A percentile compares a stretch with the other conserved stretches of the same genome.
phyloP scores from a whole-genome alignment of 1,284 basidiomycete genomes.

The Ustilago trichophora region DNA sequence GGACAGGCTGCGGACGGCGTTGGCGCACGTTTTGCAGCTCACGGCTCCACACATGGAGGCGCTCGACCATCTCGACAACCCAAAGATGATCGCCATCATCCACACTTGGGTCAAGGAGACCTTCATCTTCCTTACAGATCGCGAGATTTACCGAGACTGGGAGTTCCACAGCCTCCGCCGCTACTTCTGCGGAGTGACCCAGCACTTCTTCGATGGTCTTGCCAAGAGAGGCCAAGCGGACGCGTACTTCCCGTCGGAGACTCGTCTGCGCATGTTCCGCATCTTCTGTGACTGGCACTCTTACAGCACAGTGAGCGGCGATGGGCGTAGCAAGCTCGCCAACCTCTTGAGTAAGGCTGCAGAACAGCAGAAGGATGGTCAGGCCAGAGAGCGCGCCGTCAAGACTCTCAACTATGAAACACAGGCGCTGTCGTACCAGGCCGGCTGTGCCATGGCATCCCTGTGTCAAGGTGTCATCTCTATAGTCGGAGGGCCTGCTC shows the following conservation, averaged over 20 bases:
- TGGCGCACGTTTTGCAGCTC: constrained; percentile 88
- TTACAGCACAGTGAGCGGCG: constrained; percentile 79
- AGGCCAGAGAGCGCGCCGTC: constrained; percentile 63
- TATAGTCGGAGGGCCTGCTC: constrained; percentile 75
- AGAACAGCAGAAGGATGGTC: constrained; percentile 68
- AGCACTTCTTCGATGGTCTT: constrained; percentile 82
- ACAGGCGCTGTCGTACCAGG: constrained; percentile 75
- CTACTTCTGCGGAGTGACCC: constrained; percentile 88
- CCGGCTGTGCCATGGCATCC: constrained; percentile 78
- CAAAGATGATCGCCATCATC: constrained; percentile 77
- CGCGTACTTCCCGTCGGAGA: constrained; percentile 78
- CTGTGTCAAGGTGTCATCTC: constrained; percentile 68
- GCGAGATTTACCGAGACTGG: constrained; percentile 79
- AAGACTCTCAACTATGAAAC: constrained; percentile 72
- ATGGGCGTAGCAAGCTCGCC: constrained; percentile 77
- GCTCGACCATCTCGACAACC: constrained; percentile 76
- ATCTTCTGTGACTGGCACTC: constrained; percentile 95
- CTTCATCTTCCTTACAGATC: constrained; percentile 77
- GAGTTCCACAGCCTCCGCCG: constrained; percentile 83
- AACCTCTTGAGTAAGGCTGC: constrained; percentile 79
- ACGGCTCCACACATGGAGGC: constrained; percentile 81
- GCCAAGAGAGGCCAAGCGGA: constrained; percentile 78
- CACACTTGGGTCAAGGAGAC: constrained; percentile 87
- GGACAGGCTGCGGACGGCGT: constrained; percentile 83
- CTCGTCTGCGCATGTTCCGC: constrained; percentile 81